phyloP scores from a whole-genome alignment of 495 filamentous ascomycete genomes.

The Hypoxylon crocopeplum region DNA sequence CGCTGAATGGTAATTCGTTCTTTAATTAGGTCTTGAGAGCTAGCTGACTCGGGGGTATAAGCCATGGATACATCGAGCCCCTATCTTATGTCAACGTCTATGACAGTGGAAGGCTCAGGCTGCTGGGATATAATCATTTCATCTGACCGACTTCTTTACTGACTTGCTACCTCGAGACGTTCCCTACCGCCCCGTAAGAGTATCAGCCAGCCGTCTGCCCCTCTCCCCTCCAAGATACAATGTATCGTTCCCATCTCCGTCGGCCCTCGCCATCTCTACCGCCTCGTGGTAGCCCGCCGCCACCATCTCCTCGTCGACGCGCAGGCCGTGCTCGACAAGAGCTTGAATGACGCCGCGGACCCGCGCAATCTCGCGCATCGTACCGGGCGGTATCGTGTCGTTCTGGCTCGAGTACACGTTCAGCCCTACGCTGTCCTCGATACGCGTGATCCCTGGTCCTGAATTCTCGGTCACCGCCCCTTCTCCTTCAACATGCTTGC shows the following conservation, averaged over 20 bases:
- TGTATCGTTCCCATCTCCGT: constrained; percentile 55
- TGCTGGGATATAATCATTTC: background rate
- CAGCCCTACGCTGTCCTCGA: constrained; percentile 77
- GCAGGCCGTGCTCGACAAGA: constrained; percentile 77
- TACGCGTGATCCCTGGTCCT: constrained; percentile 67
- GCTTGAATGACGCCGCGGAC: constrained; percentile 79
- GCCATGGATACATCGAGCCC: too few relatives aligned
- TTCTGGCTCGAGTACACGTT: constrained; percentile 90
- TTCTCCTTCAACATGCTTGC: constrained; percentile 70
- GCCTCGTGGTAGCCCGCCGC: constrained; percentile 80
- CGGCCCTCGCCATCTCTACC: constrained; percentile 71
- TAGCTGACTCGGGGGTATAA: too few relatives aligned
- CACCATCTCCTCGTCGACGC: constrained; percentile 93
- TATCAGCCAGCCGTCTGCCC: constrained; percentile 68
- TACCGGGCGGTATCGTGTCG: constrained; percentile 74
- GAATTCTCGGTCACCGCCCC: constrained; percentile 47
- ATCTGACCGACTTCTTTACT: background rate
- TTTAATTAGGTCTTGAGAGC: too few relatives aligned
- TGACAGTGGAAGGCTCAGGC: too few relatives aligned
- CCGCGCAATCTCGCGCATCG: constrained; percentile 86
- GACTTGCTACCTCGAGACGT: background rate
- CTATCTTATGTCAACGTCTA: too few relatives aligned
- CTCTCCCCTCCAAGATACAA: constrained; percentile 76
- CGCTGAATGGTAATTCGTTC: too few relatives aligned
- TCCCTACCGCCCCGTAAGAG: constrained; percentile 54